These are phyloP conservation scores for Imleria badia DNA, from an alignment of 768 basidiomycete genomes.

Conservation along the genomic window DNA sequence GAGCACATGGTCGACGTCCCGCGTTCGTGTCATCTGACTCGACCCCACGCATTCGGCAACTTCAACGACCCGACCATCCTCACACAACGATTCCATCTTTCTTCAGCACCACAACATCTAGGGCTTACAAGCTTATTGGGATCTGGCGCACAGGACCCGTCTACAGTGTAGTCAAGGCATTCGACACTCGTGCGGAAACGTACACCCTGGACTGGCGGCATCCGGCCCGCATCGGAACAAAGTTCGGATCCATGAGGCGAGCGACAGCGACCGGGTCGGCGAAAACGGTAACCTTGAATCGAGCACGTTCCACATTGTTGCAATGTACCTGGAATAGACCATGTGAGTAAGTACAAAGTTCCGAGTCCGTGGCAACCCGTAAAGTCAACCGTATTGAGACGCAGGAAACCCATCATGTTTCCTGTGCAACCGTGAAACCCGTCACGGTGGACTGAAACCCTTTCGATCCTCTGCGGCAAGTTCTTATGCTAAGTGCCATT, in stretches of 20 bases:
- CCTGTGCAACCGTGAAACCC: too few species aligned
- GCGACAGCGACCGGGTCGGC: constrained; percentile 33
- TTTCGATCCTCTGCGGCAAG: constrained; percentile 29
- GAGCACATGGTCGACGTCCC: constrained; percentile 14
- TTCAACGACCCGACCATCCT: too few species aligned
- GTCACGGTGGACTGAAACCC: constrained; percentile 22
- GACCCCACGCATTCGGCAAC: too few species aligned
- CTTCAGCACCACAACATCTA: too few species aligned
- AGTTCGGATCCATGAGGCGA: constrained; percentile 14
- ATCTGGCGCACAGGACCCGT: neutral
- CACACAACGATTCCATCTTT: too few species aligned
- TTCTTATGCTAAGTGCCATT: constrained; percentile 10
- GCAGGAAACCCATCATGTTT: too few species aligned
- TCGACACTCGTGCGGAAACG: neutral
- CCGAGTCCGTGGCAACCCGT: neutral
- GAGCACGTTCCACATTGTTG: constrained; percentile 31
- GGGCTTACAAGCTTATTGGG: neutral
- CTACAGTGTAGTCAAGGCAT: neutral
- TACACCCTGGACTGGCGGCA: neutral
- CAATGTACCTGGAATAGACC: constrained; percentile 31
- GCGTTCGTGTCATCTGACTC: too few species aligned
- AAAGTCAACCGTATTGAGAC: too few species aligned
- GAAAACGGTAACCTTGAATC: constrained; percentile 35
- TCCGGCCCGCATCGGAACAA: constrained; percentile 14
- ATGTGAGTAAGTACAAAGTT: too few species aligned